These are phyloP conservation scores for Stylosanthes scabra DNA, from an alignment of 331 rosid species.

Conservation along the genomic window DNA sequence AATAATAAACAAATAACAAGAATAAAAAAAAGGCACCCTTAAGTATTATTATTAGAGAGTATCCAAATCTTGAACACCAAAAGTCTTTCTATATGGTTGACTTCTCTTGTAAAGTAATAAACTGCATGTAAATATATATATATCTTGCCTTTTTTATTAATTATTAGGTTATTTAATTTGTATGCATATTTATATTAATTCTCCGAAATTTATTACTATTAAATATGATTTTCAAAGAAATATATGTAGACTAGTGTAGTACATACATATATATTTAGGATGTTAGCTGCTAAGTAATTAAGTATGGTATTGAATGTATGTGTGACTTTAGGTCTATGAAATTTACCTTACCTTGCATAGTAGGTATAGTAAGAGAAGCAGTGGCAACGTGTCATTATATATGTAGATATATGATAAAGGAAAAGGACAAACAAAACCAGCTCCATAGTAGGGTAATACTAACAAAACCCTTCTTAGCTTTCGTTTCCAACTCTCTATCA, in stretches of 20 bases:
- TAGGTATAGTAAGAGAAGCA: slow-evolving; percentile 21
- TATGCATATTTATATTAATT: no score
- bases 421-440: slow-evolving; percentile 54
- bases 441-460: slow-evolving; percentile 46
- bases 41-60: neutral
- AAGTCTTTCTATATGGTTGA: slow-evolving; percentile 8
- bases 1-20: neutral
- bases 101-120: neutral
- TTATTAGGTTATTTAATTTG: no score
- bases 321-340: neutral
- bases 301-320: neutral
- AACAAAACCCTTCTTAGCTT: slow-evolving; percentile 39
- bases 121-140: neutral
- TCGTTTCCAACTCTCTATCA: slow-evolving; percentile 33
- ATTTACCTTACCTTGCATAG: slow-evolving; percentile 27
- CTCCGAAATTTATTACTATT: no score
- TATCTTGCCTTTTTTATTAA: neutral
- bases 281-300: neutral
- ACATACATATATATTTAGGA: no score
- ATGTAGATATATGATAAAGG: slow-evolving; percentile 14
- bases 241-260: no score
- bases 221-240: no score
- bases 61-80: neutral
- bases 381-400: no score
- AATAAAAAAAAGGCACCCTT: neutral